Percentiles rank a stretch among this genome's conserved stretches.
Evolutionary conservation across 2,329 filamentous ascomycete genomes (phyloP).

Genomic region (Neobulgaria alba): DNA sequence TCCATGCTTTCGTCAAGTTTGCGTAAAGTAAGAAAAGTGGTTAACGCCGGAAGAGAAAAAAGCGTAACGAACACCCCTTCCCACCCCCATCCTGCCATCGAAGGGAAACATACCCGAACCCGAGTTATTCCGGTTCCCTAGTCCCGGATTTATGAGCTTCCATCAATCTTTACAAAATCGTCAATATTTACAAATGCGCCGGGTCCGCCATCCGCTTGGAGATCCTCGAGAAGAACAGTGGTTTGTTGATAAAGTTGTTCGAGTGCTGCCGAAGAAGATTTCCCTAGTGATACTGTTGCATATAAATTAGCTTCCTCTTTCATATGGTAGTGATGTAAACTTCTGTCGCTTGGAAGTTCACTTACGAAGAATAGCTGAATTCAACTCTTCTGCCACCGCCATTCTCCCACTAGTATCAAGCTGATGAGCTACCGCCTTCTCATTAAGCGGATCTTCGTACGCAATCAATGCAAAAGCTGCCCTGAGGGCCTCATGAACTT

Average conservation of each 20-base stretch:
- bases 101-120: too few species aligned
- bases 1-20: too few species aligned
- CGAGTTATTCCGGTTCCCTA: too few species aligned
- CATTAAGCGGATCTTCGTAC: constrained; percentile 72
- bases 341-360: too few species aligned
- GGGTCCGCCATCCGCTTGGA: constrained; percentile 71
- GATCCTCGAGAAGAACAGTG: constrained; percentile 72
- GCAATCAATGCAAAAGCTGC: constrained; percentile 86
- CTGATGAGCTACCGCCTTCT: constrained; percentile 65
- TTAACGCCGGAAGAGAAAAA: too few species aligned
- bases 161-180: too few species aligned
- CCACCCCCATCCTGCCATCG: too few species aligned
- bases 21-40: too few species aligned
- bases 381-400: constrained; percentile 83
- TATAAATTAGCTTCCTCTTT: too few species aligned
- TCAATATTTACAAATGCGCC: constrained; percentile 73
- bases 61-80: too few species aligned
- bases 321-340: too few species aligned
- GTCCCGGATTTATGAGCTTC: too few species aligned
- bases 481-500: constrained; percentile 64
- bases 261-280: constrained; percentile 76
- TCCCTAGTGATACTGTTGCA: constrained; percentile 78
- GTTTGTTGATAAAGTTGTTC: constrained; percentile 84
- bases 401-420: constrained; percentile 68
- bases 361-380: constrained; percentile 73